A percentile compares a stretch with the other conserved stretches of the same genome.
These are phyloP conservation scores for Angophora floribunda DNA, from an alignment of 345 rosid species.

Conservation along the genomic window DNA sequence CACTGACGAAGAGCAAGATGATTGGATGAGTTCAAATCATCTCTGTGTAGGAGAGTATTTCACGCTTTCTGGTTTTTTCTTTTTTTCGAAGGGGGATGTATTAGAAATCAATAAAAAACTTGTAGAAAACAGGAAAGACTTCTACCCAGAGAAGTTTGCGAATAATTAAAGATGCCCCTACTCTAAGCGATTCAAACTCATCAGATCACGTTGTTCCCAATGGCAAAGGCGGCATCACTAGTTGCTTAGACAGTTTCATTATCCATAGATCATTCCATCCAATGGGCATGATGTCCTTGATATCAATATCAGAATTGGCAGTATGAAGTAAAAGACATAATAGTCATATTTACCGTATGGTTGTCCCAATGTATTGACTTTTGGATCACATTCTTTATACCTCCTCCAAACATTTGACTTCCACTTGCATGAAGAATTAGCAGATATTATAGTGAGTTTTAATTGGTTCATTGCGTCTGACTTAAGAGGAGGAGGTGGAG, in stretches of 20 bases:
- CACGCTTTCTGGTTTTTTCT: neutral
- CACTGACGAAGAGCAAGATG: neutral
- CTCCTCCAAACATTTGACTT: neutral
- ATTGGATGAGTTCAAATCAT: neutral
- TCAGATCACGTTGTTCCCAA: neutral
- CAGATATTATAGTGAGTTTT: neutral
- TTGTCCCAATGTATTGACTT: neutral
- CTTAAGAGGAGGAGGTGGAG: neutral
- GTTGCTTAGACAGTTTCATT: neutral
- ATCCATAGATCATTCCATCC: neutral
- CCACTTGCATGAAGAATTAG: neutral
- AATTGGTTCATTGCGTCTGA: neutral
- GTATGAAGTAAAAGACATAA: neutral
- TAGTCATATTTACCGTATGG: neutral
- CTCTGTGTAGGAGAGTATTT: neutral
- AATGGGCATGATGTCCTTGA: neutral
- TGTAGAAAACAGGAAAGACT: neutral
- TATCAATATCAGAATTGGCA: neutral
- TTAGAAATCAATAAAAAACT: neutral
- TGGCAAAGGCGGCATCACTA: neutral
- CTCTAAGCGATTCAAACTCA: neutral
- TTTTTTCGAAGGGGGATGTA: neutral
- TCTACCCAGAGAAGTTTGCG: neutral
- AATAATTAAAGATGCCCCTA: neutral
- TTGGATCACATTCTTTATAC: neutral